Conservation (phyloP, 192 early-diverging fungal species). For the Mortierella claussenii region DNA sequence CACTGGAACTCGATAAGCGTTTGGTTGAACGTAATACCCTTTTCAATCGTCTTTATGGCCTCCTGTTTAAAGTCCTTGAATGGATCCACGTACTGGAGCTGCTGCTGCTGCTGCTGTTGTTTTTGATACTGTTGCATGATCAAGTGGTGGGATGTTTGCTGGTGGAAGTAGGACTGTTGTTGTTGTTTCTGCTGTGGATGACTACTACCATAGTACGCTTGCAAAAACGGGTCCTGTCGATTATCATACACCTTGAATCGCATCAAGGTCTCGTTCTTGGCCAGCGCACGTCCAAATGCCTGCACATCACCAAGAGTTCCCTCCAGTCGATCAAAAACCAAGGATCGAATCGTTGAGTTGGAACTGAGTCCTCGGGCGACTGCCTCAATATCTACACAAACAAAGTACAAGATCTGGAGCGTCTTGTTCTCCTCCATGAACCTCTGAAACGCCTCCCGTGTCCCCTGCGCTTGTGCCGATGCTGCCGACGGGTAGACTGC, state of each 20-base stretch:
- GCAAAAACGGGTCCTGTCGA: slow-evolving; percentile 18
- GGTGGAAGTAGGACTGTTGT: not conserved
- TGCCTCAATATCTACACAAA: slow-evolving; percentile 9
- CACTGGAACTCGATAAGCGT: slow-evolving; percentile 35
- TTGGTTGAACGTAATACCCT: slow-evolving; percentile 23
- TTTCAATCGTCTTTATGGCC: slow-evolving; percentile 21
- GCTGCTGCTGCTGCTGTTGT: not conserved
- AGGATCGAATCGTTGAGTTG: slow-evolving; percentile 14
- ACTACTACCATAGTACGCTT: slow-evolving; percentile 17
- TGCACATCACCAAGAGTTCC: slow-evolving; percentile 16
- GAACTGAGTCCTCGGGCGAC: slow-evolving; percentile 17
- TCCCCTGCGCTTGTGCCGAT: not conserved
- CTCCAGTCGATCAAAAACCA: slow-evolving; percentile 32
- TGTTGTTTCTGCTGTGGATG: slow-evolving; percentile 2
- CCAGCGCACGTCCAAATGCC: slow-evolving; percentile 23
- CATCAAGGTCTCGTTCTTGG: slow-evolving; percentile 27
- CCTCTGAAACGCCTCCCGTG: slow-evolving; percentile 8
- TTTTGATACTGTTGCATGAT: not conserved
- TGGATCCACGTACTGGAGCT: slow-evolving; percentile 26
- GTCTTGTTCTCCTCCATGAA: slow-evolving; percentile 33
- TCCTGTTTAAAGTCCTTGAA: slow-evolving; percentile 30
- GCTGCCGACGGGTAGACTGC: slow-evolving; percentile 11
- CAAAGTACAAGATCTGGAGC: slow-evolving; percentile 29
- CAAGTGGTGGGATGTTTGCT: not conserved
- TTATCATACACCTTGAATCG: slow-evolving; percentile 37